Evolutionary conservation across 2,329 filamentous ascomycete species (phyloP).

Genomic region (Sporothrix schenckii): DNA sequence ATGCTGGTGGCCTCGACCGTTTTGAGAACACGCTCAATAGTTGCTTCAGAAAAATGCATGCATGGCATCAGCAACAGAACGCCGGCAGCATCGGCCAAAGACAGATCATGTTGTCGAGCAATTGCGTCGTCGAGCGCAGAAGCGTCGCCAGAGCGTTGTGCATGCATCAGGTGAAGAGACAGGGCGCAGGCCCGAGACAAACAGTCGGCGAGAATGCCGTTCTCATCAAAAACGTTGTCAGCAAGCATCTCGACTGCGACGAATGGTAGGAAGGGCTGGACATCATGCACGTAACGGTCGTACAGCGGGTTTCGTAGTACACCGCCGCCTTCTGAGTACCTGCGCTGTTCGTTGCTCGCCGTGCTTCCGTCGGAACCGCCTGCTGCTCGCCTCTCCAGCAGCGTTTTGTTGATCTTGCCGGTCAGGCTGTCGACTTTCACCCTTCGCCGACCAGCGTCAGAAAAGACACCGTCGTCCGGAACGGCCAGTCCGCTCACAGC

Average conservation of each 20-base stretch:
- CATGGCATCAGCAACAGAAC: constrained; percentile 12
- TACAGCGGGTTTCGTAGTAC: neutral
- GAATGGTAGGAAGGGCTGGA: constrained; percentile 24
- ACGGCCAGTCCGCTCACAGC: neutral
- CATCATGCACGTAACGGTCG: constrained; percentile 3
- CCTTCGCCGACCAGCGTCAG: neutral
- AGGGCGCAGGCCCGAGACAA: constrained; percentile 13
- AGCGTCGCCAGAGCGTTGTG: neutral
- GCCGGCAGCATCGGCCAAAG: constrained; percentile 8
- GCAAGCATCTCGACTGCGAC: constrained; percentile 19
- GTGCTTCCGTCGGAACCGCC: neutral
- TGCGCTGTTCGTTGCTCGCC: neutral
- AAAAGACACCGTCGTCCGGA: neutral
- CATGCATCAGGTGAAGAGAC: constrained; percentile 1
- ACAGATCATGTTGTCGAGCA: neutral
- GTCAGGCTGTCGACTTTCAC: constrained; percentile 18
- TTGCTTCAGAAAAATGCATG: neutral
- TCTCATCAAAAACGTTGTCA: constrained; percentile 8
- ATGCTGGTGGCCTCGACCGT: neutral
- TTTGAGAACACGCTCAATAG: neutral
- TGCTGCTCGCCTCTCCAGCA: neutral
- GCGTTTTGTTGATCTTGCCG: constrained; percentile 27
- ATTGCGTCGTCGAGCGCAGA: neutral
- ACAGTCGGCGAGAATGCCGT: constrained; percentile 1
- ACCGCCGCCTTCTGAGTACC: neutral